phyloP scores from a whole-genome alignment of 2,329 filamentous ascomycete species.

The Chaetomiaceae sp. region DNA sequence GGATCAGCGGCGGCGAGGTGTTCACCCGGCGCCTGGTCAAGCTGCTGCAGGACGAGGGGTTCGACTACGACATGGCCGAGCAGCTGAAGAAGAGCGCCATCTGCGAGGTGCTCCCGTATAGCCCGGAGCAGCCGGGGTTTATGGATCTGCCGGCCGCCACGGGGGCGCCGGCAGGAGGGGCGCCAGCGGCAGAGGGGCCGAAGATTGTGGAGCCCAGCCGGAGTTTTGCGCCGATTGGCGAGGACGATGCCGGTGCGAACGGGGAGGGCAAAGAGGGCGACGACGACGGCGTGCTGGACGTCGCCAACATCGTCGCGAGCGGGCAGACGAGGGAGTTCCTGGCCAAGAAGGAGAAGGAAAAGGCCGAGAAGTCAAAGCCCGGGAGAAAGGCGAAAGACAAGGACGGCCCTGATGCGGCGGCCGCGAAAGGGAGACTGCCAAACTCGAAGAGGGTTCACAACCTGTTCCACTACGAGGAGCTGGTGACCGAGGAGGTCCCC shows the following conservation, averaged over 20 bases:
- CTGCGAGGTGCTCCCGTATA: slow-evolving; percentile 62
- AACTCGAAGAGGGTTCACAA: slow-evolving; percentile 68
- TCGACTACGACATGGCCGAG: slow-evolving; percentile 63
- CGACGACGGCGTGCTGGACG: slow-evolving; percentile 73
- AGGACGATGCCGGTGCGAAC: slow-evolving; percentile 32
- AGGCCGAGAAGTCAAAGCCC: slow-evolving; percentile 58
- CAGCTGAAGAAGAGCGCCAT: slow-evolving; percentile 63
- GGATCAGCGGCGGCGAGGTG: slow-evolving; percentile 75
- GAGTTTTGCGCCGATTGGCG: slow-evolving; percentile 17
- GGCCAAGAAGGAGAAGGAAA: slow-evolving; percentile 77
- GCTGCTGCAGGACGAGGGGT: slow-evolving; percentile 55
- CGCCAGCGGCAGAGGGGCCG: slow-evolving; percentile 31
- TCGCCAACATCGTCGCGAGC: slow-evolving; percentile 77
- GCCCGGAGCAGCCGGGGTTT: slow-evolving; percentile 38
- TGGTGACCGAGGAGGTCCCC: slow-evolving; percentile 50
- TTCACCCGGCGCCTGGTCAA: slow-evolving; percentile 72
- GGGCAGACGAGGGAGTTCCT: slow-evolving; percentile 79
- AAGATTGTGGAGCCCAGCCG: slow-evolving; percentile 29
- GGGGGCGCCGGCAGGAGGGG: slow-evolving; percentile 12
- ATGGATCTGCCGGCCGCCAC: slow-evolving; percentile 44
- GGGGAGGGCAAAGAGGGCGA: slow-evolving; percentile 40
- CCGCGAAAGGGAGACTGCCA: slow-evolving; percentile 58
- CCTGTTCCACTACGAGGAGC: slow-evolving; percentile 69
- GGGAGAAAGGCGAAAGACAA: slow-evolving; percentile 59
- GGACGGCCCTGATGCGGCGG: slow-evolving; percentile 46